Evolutionary conservation across 495 filamentous ascomycete species (phyloP), one percentile per base, ranked within the genome.

Genomic region (Penicillium lagena): DNA sequence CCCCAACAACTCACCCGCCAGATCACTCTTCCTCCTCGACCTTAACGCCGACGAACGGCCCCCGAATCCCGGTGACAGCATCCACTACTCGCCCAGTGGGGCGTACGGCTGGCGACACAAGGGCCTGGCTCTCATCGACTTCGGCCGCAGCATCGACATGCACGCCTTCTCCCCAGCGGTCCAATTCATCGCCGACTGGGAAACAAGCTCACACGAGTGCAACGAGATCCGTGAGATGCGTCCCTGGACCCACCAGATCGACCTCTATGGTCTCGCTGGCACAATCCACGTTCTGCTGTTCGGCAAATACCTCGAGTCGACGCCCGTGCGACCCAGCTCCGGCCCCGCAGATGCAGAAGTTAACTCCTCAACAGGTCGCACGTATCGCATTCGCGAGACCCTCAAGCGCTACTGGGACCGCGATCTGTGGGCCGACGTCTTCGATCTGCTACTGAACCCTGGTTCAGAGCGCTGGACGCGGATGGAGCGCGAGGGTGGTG

Each of bases 371-470:
- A 22, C 60, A n/a, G 71, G 66, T 0, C 73, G 70, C 11, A 78
- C 76, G 13, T 90, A 86, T 53, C 74, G 72, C 32, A 81, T 95
- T 42, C 76, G 79, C 29, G 89, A 94, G 40, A 72, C 70, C 1
- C 60, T 96, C 43, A 97, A 97, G 67, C 62, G 93, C 15, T 96
- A 96, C 60, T 97, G 93, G 93, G 89, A 96, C 70, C 82, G 80
- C 40, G 89, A 95, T 42, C 76, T 98, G 40, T 97, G 94, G 93
- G 67, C 44, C 1, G 78, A 85, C 43, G 76, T 86, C 13, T 96
- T 98, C 62, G 88, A 93, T 54, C 52, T 97, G 37, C 61, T 97
- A 46, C 67, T 98, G 9, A 98, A 98, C 60, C 90, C 94, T 2
- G 71, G 72, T 2, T 47, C 56, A 0, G 65, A 70, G 11, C 59